phyloP scores from a whole-genome alignment of 2,329 filamentous ascomycete species.

The Amesomyces nigricolor region DNA sequence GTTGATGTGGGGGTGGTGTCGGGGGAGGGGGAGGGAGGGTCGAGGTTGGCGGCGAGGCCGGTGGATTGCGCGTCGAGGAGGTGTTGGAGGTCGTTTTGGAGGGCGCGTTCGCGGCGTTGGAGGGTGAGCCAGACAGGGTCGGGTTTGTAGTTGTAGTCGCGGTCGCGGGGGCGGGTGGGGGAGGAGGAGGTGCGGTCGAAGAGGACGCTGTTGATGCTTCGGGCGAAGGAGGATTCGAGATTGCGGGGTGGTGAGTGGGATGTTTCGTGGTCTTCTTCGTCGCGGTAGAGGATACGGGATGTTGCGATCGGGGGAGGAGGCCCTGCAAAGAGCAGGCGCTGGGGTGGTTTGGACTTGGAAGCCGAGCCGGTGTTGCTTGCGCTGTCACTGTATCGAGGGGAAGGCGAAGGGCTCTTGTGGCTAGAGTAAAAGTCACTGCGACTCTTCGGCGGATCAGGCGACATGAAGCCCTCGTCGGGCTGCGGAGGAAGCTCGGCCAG shows the following conservation, averaged over 20 bases:
- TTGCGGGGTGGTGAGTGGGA: neutral
- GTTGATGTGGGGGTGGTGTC: conserved; percentile 37
- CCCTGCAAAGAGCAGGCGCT: conserved; percentile 39
- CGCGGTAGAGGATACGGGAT: conserved; percentile 36
- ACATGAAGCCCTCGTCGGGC: conserved; percentile 25
- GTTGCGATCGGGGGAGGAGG: conserved; percentile 47
- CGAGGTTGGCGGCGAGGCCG: conserved; percentile 38
- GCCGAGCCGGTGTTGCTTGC: conserved; percentile 30
- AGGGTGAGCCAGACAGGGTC: conserved; percentile 45
- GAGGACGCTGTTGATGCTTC: conserved; percentile 34
- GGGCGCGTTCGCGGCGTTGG: conserved; percentile 40
- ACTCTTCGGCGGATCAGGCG: conserved; percentile 11
- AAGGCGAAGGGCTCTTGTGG: conserved; percentile 19
- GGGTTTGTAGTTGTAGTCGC: conserved; percentile 29
- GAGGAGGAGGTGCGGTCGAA: conserved; percentile 31
- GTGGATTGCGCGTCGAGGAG: conserved; percentile 46
- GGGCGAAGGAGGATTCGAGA: conserved; percentile 21
- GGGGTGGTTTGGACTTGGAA: conserved; percentile 28
- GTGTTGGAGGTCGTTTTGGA: conserved; percentile 44
- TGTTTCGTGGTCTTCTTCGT: conserved; percentile 27
- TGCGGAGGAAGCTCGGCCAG: conserved; percentile 31
- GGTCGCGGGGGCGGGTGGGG: conserved; percentile 17
- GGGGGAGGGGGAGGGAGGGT: conserved; percentile 29
- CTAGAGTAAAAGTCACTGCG: conserved; percentile 11
- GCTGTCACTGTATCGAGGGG: conserved; percentile 18